Evolutionary conservation across 139 green algal genomes (phyloP), one percentile per base, ranked within the genome.

Genomic region (Tetradesmus obliquus): DNA sequence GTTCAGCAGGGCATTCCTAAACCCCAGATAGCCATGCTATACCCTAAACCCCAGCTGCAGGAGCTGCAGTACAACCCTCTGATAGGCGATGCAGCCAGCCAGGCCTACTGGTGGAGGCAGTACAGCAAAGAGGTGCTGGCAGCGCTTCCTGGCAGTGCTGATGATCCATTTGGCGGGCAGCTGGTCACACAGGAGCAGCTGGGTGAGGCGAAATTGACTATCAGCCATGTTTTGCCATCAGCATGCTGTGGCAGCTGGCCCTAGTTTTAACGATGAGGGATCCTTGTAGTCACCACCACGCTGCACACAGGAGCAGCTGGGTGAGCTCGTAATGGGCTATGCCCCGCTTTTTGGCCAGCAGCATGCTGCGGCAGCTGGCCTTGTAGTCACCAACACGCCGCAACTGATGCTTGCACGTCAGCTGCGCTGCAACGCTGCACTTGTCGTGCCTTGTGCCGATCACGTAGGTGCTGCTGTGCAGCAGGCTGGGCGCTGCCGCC

Each of bases 1-100:
- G 53, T 93, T 0, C 58, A 79, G 0, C 80, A 81, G 5, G 93
- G 92, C 10, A 89, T 93, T 3, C 76, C 85, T 17, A 57, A 82
- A 72, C 94, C 94, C 10, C 81, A 90, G 0, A 83, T 95, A 12
- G 94, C 90, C 8, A 96, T 96, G 94, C 86, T 94, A 5, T 84
- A 93, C 88, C 32, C 55, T 24, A 45, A 79, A 58, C 22, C 82
- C 0, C 81, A 88, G 57, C 81, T 92, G 19, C 69, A 84, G n/a
- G 66, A 92, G 82, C 60, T 89, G 66, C 89, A 92, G 69, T 66
- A 89, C 54, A 20, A 22, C 9, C 66, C n/a, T 12, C 20, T 92
- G 62, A 53, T 60, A 51, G 89, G 62, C 12, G 89, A 92, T 55
- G 89, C 89, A 17, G 89, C 53, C 53, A 72, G 81, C 20, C 89